These are phyloP conservation scores for Boletus tylopilopsis DNA, from an alignment of 768 basidiomycete genomes.

Conservation along the genomic window DNA sequence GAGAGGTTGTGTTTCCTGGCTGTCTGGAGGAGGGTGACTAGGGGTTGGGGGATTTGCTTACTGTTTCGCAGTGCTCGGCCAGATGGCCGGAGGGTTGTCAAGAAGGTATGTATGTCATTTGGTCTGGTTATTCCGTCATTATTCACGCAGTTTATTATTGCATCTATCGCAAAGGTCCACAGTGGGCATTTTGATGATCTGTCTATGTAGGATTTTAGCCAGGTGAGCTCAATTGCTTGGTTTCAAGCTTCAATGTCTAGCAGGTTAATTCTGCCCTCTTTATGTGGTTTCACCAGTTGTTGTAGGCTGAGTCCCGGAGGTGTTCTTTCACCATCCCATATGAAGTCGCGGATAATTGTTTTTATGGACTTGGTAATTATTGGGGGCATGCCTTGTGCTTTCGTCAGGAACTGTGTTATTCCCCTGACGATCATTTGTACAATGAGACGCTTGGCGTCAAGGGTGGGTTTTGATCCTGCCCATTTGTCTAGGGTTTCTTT, in stretches of 20 bases:
- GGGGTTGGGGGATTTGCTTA: not conserved
- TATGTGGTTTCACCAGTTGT: too few species aligned
- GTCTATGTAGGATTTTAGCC: not conserved
- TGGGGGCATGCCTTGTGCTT: conserved; percentile 15
- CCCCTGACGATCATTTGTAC: conserved; percentile 16
- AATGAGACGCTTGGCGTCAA: conserved; percentile 11
- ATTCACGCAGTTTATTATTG: not conserved
- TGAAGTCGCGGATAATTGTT: too few species aligned
- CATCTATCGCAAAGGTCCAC: not conserved
- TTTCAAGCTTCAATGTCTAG: too few species aligned
- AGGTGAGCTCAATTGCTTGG: not conserved
- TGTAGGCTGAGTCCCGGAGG: too few species aligned
- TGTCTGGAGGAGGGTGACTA: not conserved
- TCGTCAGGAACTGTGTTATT: conserved; percentile 29
- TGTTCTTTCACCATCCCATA: too few species aligned
- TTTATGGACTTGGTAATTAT: too few species aligned
- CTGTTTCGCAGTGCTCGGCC: not conserved
- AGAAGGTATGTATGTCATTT: not conserved
- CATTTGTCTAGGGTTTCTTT: too few species aligned
- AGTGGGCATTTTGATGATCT: not conserved
- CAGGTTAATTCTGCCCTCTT: too few species aligned
- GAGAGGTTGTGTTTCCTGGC: not conserved
- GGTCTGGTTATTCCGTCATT: not conserved
- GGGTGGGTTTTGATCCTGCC: too few species aligned
- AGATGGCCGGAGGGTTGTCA: not conserved